Base-by-base conservation (phyloP, 2,329 filamentous ascomycete species). In the Dothideomycetes sp. region DNA sequence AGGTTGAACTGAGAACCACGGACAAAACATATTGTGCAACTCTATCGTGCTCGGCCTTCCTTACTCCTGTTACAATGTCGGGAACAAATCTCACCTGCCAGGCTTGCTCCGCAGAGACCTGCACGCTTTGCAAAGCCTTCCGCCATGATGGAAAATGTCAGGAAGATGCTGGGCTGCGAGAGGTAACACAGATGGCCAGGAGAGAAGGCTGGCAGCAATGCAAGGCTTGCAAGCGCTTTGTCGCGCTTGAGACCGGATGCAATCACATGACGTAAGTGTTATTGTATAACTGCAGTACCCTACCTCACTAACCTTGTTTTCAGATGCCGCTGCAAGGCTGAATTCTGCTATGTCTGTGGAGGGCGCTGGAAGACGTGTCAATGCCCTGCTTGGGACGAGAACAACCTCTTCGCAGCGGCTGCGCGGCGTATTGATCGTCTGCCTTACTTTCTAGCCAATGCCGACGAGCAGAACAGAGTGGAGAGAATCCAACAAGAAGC, bases 291-390 rank as follows among this genome's bases (percentile, higher is more conserved):
- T n/a, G n/a, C n/a, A n/a, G n/a, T n/a, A n/a, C n/a, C n/a, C n/a
- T n/a, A n/a, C n/a, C n/a, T n/a, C n/a, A n/a, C n/a, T n/a, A n/a
- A n/a, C n/a, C n/a, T n/a, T n/a, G n/a, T 31, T 4, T 22, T 9
- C 14, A 38, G 37, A 4, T 38, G 19, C 15, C 9, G 17, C 4
- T 38, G 37, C 19, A 31, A 31, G 2, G 29, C 37, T 5, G 30
- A 38, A 11, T 38, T 38, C 37, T 38, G 37, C 37, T 38, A 38
- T 34, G 9, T 38, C 19, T 38, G 37, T 12, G 37, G 37, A 17
- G 37, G 30, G 24, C 37, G 30, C 14, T 38, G 37, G 37, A 34
- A n/a, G 31, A 38, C 37, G 17, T 38, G 37, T 9, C 3, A 2
- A 10, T 38, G 37, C 24, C 8, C 24, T 8, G 8, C 8, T n/a